Conservation (phyloP, 2,329 filamentous ascomycete species). For the Aspergillus fischeri region DNA sequence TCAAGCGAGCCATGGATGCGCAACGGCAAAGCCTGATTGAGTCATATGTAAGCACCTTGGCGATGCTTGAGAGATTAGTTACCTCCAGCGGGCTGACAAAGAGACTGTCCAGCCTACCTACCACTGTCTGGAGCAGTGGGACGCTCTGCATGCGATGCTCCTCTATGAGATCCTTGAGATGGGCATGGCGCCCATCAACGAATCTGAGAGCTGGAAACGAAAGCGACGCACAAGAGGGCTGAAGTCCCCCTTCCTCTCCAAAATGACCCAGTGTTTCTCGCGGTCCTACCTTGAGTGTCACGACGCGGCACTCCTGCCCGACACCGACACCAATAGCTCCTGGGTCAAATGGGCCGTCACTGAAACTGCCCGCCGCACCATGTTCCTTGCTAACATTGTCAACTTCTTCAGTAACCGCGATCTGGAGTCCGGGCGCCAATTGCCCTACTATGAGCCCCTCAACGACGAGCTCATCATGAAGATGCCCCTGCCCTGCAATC, state of each 20-base stretch:
- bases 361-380: conserved; percentile 20
- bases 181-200: conserved; percentile 3
- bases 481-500: conserved; percentile 17
- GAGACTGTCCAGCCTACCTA: conserved; percentile 1
- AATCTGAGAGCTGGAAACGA: conserved; percentile 13
- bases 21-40: conserved; percentile 18
- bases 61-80: background rate
- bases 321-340: background rate
- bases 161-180: conserved; percentile 19
- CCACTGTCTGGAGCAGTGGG: conserved; percentile 13
- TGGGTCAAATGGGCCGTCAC: conserved; percentile 10
- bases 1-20: conserved; percentile 16
- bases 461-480: conserved; percentile 18
- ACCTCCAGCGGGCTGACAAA: background rate
- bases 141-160: conserved; percentile 21
- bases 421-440: conserved; percentile 7
- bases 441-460: conserved; percentile 19
- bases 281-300: conserved; percentile 10
- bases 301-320: conserved; percentile 3
- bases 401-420: conserved; percentile 17
- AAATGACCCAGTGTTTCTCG: conserved; percentile 13
- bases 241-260: conserved; percentile 17
- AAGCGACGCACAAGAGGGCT: conserved; percentile 11
- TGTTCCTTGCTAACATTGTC: conserved; percentile 21
- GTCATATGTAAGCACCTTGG: conserved; percentile 5